Percentiles rank a stretch among this genome's conserved stretches.
These are phyloP conservation scores for Oryza longistaminata DNA, from an alignment of 176 grass and related monocot genomes.

Conservation along the genomic window DNA sequence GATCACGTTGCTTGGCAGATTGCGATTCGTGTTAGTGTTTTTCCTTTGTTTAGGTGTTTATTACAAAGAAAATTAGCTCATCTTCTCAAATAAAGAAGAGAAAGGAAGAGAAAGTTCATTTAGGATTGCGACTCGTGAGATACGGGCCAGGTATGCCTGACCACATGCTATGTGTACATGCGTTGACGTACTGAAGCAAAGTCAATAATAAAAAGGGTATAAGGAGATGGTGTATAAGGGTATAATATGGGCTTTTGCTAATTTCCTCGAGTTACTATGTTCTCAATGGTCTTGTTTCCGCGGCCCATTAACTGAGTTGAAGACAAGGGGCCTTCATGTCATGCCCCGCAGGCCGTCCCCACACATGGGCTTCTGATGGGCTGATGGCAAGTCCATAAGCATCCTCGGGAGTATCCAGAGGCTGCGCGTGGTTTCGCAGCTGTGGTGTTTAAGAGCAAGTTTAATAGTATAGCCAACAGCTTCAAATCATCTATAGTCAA, in stretches of 20 bases:
- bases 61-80: not conserved
- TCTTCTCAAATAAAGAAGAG: not conserved
- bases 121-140: not conserved
- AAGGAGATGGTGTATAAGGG: too few species aligned
- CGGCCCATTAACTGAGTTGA: not conserved
- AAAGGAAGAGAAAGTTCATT: not conserved
- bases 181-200: not conserved
- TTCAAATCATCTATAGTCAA: too few species aligned
- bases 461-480: too few species aligned
- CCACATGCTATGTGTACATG: not conserved
- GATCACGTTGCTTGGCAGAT: not conserved
- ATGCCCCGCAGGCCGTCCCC: not conserved
- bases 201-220: not conserved
- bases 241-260: not conserved
- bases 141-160: not conserved
- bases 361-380: too few species aligned
- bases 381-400: too few species aligned
- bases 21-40: not conserved
- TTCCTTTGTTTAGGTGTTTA: not conserved
- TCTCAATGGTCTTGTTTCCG: not conserved
- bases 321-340: not conserved
- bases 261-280: not conserved
- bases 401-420: not conserved
- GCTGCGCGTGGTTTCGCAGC: not conserved
- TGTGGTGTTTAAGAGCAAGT: too few species aligned